phyloP scores from a whole-genome alignment of 1,139 yeast species.

The Candida sp. region DNA sequence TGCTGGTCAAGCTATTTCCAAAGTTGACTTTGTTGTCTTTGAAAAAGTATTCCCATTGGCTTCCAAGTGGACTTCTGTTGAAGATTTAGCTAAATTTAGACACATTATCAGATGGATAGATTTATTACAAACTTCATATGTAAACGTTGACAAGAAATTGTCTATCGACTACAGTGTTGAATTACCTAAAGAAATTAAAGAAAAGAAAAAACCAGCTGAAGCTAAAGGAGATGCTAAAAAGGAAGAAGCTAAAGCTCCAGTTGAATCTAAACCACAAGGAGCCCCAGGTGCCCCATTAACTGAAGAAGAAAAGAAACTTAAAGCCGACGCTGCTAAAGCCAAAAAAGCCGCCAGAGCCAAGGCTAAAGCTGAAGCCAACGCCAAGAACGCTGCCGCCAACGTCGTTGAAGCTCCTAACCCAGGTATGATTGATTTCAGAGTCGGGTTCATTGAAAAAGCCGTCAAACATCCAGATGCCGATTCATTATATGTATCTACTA shows the following conservation, averaged over 20 bases:
- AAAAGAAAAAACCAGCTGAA: constrained; percentile 45
- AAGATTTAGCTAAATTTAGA: constrained; percentile 57
- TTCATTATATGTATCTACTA: constrained; percentile 91
- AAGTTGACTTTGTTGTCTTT: constrained; percentile 67
- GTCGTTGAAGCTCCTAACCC: constrained; percentile 69
- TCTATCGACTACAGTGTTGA: constrained; percentile 58
- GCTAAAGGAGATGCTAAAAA: constrained; percentile 13
- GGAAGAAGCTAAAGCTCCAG: constrained; percentile 9
- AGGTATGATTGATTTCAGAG: constrained; percentile 85
- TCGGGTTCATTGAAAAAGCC: constrained; percentile 96
- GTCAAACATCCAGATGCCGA: constrained; percentile 98
- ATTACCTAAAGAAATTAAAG: constrained; percentile 56
- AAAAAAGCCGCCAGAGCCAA: constrained; percentile 78
- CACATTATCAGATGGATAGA: constrained; percentile 93
- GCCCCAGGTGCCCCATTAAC: constrained; percentile 21
- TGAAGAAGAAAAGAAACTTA: constrained; percentile 64
- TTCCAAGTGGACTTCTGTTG: constrained; percentile 50
- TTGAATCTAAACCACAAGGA: constrained; percentile 26
- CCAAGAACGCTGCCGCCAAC: constrained; percentile 52
- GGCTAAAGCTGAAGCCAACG: constrained; percentile 64
- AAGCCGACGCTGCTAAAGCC: constrained; percentile 53
- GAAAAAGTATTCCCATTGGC: constrained; percentile 62
- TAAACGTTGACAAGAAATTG: constrained; percentile 50
- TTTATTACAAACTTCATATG: constrained; percentile 67
- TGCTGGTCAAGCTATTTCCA: constrained; percentile 60